Base-by-base conservation (phyloP, 768 basidiomycete genomes). In the Vishniacozyma victoriae region DNA sequence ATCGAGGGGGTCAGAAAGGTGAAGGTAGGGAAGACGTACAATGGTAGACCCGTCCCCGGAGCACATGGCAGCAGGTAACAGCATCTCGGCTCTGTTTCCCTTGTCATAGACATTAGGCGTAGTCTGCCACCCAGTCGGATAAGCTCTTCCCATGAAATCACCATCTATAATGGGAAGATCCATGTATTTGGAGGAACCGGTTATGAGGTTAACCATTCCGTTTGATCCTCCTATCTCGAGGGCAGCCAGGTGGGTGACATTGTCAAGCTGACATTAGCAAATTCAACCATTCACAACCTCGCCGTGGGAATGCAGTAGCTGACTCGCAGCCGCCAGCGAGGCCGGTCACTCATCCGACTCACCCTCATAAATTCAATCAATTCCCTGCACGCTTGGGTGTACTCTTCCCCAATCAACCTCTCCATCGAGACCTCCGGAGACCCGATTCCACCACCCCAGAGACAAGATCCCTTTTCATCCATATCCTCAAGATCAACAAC, bases 401-500 rank as follows among this genome's bases (percentile, higher is more conserved):
- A 51, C 44, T 51, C 50, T 20, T 51, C 20, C 12, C 50, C 42
- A 6, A 51, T 25, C 14, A 51, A 22, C 2, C 50, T 16, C 43
- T 51, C 50, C n/a, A 18, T 24, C 13, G 16, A 24, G 5, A 51
- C 50, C 23, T 51, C 50, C 5, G 50, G 50, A 35, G 43, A 45
- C 2, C 50, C 50, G 35, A 51, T 22, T 3, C 23, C 23, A 20
- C 54, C 71, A 70, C 18, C 72, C 71, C 16, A 78, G 58, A n/a
- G n/a, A n/a, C n/a, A n/a, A n/a, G n/a, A n/a, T n/a, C n/a, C n/a
- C n/a, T n/a, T n/a, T n/a, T n/a, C n/a, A n/a, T n/a, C n/a, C n/a
- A n/a, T n/a, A n/a, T n/a, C n/a, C n/a, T n/a, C n/a, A n/a, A 77
- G 57, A 50, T 80, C 78, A 18, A 80, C 59, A 9, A 80, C 75